A percentile compares a stretch with the other conserved stretches of the same genome.
These are phyloP conservation scores for Podospora bellae-mahoneyi DNA, from an alignment of 495 filamentous ascomycete species.

Conservation along the genomic window DNA sequence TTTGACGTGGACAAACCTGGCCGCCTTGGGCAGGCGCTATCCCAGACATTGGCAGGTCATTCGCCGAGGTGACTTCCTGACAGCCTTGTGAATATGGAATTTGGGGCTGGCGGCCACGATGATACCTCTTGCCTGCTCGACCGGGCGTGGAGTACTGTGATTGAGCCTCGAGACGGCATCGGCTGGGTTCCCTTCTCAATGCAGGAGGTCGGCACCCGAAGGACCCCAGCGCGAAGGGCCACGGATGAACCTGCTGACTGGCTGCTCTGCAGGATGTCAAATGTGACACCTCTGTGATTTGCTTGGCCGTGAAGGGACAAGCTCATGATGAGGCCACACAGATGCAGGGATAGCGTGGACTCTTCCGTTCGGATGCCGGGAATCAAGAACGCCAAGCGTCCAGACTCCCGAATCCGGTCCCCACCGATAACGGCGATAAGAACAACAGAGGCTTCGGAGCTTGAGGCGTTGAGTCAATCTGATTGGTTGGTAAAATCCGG, in stretches of 20 bases:
- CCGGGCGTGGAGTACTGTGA: not conserved
- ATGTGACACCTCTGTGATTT: not conserved
- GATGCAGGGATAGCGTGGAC: conserved; percentile 11
- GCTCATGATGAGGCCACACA: conserved; percentile 5
- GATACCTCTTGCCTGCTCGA: not conserved
- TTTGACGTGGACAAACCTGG: not conserved
- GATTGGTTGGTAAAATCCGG: not conserved
- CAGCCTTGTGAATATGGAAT: not conserved
- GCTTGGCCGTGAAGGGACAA: conserved; percentile 3
- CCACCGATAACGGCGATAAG: conserved; percentile 11
- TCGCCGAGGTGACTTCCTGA: not conserved
- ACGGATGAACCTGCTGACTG: not conserved
- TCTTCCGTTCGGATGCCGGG: conserved; percentile 2
- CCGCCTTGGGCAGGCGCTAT: conserved; percentile 12
- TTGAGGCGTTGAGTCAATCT: not conserved
- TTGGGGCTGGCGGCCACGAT: not conserved
- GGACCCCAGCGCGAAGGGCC: not conserved
- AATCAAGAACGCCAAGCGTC: not conserved
- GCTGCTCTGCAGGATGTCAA: not conserved
- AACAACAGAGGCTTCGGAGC: not conserved
- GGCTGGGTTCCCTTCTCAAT: not conserved
- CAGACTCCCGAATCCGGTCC: conserved; percentile 2
- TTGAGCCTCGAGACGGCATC: conserved; percentile 4
- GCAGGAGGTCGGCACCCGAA: conserved; percentile 9
- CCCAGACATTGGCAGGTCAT: not conserved